These are phyloP conservation scores for Quercus parvula DNA, from an alignment of 306 rosid genomes.

Conservation along the genomic window DNA sequence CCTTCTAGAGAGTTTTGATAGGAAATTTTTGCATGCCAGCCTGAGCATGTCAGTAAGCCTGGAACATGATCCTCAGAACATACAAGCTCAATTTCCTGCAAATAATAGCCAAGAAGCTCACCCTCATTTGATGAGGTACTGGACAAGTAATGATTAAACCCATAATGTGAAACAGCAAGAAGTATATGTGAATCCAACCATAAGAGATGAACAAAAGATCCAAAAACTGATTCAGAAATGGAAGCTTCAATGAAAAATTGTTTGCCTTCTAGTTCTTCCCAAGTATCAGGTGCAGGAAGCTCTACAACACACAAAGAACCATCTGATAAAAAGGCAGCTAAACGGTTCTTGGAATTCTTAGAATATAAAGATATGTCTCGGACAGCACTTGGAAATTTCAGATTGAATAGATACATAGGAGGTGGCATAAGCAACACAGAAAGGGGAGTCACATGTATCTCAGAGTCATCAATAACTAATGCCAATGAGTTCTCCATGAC, in stretches of 20 bases:
- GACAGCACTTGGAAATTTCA: slow-evolving; percentile 65
- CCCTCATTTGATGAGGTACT: slow-evolving; percentile 32
- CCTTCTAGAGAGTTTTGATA: slow-evolving; percentile 50
- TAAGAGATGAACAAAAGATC: slow-evolving; percentile 64
- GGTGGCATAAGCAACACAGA: slow-evolving; percentile 78
- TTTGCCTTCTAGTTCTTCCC: slow-evolving; percentile 93
- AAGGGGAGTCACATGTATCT: slow-evolving; percentile 69
- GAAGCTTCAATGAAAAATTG: slow-evolving; percentile 63
- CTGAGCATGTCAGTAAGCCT: slow-evolving; percentile 70
- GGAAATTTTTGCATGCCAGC: slow-evolving; percentile 75
- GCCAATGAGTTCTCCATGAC: slow-evolving; percentile 70
- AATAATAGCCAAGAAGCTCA: slow-evolving; percentile 49
- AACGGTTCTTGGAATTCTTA: slow-evolving; percentile 60
- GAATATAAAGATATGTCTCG: slow-evolving; percentile 58
- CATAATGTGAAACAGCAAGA: slow-evolving; percentile 73
- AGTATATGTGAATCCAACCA: slow-evolving; percentile 80
- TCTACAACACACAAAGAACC: slow-evolving; percentile 69
- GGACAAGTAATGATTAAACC: slow-evolving; percentile 48
- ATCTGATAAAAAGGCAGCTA: slow-evolving; percentile 73
- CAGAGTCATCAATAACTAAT: slow-evolving; percentile 68
- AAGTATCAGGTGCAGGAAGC: slow-evolving; percentile 74
- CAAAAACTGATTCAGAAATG: slow-evolving; percentile 39
- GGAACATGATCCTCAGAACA: slow-evolving; percentile 71
- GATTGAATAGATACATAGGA: slow-evolving; percentile 76
- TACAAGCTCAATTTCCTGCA: slow-evolving; percentile 74